Evolutionary conservation across 2,329 filamentous ascomycete genomes (phyloP).

Genomic region (Pseudopyrenochaeta lycopersici): DNA sequence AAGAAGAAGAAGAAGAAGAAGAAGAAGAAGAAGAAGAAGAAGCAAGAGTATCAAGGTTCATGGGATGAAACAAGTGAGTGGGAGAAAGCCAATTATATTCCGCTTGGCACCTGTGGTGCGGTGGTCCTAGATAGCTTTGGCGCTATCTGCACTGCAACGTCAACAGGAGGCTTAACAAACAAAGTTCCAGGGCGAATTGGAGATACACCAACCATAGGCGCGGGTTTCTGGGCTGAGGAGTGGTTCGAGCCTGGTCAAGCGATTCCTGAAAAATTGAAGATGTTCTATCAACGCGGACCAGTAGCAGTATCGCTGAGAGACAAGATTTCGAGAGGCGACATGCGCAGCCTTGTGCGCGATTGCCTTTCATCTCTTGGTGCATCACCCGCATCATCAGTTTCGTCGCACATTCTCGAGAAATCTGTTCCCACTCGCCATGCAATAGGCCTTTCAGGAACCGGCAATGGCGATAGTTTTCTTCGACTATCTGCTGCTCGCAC

Average conservation of each 20-base stretch:
- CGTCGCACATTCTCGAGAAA: constrained; percentile 4
- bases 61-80: constrained; percentile 56
- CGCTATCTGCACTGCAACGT: constrained; percentile 72
- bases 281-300: constrained; percentile 28
- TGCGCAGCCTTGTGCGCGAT: constrained; percentile 64
- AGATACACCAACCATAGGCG: constrained; percentile 83
- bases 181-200: constrained; percentile 86
- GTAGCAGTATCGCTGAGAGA: constrained; percentile 27
- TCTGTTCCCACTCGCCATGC: constrained; percentile 41
- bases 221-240: constrained; percentile 90
- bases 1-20: constrained; percentile 57
- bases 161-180: constrained; percentile 83
- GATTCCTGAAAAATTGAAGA: constrained; percentile 9
- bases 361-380: constrained; percentile 64
- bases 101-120: constrained; percentile 85
- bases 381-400: constrained; percentile 19
- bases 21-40: constrained; percentile 54
- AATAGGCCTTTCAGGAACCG: constrained; percentile 77
- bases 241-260: constrained; percentile 66
- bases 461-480: constrained; percentile 89
- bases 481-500: constrained; percentile 76
- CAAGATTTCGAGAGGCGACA: constrained; percentile 41
- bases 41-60: constrained; percentile 48
- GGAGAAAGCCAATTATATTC: constrained; percentile 72
- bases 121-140: constrained; percentile 82